Conservation (phyloP, 2,329 filamentous ascomycete genomes). For the Exophiala oligosperma region DNA sequence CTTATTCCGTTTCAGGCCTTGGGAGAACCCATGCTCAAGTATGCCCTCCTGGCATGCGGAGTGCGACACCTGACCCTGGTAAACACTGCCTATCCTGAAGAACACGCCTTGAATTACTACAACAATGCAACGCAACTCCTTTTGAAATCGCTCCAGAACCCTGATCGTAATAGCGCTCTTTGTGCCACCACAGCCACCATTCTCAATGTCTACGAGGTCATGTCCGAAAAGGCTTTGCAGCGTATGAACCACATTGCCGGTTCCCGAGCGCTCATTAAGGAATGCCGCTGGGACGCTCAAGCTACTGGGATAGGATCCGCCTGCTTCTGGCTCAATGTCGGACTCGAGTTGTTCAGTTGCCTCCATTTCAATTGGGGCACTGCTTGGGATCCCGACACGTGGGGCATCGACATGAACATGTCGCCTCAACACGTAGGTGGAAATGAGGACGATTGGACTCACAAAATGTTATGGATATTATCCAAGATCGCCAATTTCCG, state of each 20-base stretch:
- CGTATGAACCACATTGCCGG: conserved; percentile 90
- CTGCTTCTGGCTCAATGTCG: conserved; percentile 93
- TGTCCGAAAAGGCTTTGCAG: conserved; percentile 76
- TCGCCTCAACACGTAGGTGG: conserved; percentile 54
- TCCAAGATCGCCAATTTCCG: conserved; percentile 86
- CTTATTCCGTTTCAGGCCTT: conserved; percentile 81
- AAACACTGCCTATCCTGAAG: conserved; percentile 66
- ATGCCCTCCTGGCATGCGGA: conserved; percentile 85
- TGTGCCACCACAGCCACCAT: conserved; percentile 87
- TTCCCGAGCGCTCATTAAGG: conserved; percentile 80
- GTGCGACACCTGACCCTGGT: conserved; percentile 76
- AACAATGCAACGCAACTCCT: conserved; percentile 80
- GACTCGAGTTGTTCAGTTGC: conserved; percentile 86
- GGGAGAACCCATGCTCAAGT: conserved; percentile 81
- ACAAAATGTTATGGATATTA: conserved; percentile 84
- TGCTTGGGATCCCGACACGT: conserved; percentile 86
- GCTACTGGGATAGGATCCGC: conserved; percentile 78
- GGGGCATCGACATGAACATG: conserved; percentile 82
- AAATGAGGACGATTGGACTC: conserved; percentile 81
- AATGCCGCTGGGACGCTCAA: conserved; percentile 83
- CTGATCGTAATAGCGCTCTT: conserved; percentile 77
- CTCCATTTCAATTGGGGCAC: conserved; percentile 84
- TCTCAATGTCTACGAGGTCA: conserved; percentile 88
- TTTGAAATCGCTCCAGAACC: conserved; percentile 75
- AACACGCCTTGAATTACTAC: conserved; percentile 80